Base-by-base conservation (phyloP, 1,284 basidiomycete genomes). In the Agaricales sp. region DNA sequence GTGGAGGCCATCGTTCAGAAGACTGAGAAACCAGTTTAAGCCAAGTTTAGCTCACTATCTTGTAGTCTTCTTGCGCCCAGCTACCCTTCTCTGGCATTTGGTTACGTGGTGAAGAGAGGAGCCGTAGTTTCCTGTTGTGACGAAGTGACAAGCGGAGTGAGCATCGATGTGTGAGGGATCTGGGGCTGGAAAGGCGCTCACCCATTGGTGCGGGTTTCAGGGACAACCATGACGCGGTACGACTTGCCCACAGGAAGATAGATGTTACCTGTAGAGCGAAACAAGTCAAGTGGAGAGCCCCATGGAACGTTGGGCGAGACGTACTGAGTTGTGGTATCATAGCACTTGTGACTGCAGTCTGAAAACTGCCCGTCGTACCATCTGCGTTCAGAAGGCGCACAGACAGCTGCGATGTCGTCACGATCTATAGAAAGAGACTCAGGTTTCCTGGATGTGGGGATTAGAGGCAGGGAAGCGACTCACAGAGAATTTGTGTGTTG, bases 261-360 rank as follows among this genome's bases (percentile, higher is more conserved):
- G 2, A 55, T 48, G 2, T 56, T 39, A 43, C 67, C 70, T 73
- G 46, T n/a, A 44, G 0, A 48, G 25, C 4, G 20, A 41, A 12
- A 20, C 11, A 35, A 11, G 8, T n/a, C n/a, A n/a, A 46, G 24
- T 20, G 22, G 19, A n/a, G 26, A 21, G 14, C 47, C 21, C 37
- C 14, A 45, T 19, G 8, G 47, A 44, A 38, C 45, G 24, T 20
- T 24, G 38, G 19, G 4, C 11, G 49, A 51, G 26, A 54, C 52
- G n/a, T 56, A 80, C 84, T 77, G 55, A 83, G 71, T 53, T 76
- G 74, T 43, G 83, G 82, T 43, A 77, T 66, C 71, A 87, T 74
- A 45, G 83, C 61, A 14, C 75, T 80, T 55, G 65, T 75, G 22
- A 72, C 70, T 21, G 78, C 81, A 41, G 75, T 74, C 52, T 83